Percentiles rank a stretch among this genome's conserved stretches.
These are phyloP conservation scores for Fusarium avenaceum DNA, from an alignment of 2,329 filamentous ascomycete species.

Conservation along the genomic window DNA sequence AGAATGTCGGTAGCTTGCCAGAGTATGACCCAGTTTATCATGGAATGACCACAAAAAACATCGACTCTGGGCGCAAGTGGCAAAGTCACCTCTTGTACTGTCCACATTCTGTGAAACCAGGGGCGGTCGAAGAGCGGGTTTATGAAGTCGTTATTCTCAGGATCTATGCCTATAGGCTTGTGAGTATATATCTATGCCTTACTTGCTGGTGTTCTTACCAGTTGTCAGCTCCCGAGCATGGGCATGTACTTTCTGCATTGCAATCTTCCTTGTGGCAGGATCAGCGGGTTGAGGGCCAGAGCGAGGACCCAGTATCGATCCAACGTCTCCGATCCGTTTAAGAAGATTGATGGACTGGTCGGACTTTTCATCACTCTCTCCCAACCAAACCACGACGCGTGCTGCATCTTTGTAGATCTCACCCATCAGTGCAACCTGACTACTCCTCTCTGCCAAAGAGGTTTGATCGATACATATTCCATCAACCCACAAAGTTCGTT, in stretches of 20 bases:
- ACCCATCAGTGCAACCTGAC: not conserved
- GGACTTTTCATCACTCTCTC: not conserved
- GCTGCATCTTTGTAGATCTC: not conserved
- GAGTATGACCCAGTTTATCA: not conserved
- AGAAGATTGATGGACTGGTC: not conserved
- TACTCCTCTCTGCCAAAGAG: not conserved
- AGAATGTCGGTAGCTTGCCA: not conserved
- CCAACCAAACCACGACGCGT: not conserved
- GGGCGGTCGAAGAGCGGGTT: not conserved
- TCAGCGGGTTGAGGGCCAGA: not conserved
- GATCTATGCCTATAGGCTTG: not conserved
- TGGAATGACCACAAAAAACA: not conserved
- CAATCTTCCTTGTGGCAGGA: not conserved
- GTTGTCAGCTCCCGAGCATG: not conserved
- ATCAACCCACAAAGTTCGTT: not conserved
- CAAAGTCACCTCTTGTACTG: not conserved
- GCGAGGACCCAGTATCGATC: not conserved
- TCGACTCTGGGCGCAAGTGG: not conserved
- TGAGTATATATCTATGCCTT: not conserved
- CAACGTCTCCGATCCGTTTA: not conserved
- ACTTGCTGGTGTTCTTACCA: not conserved
- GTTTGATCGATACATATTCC: not conserved
- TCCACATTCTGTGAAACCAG: conserved; percentile 1
- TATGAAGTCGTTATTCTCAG: not conserved
- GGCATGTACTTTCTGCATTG: not conserved